A percentile compares a stretch with the other conserved stretches of the same genome.
Evolutionary conservation across 1,284 basidiomycete species (phyloP).

Genomic region (Polyporus tsugae): DNA sequence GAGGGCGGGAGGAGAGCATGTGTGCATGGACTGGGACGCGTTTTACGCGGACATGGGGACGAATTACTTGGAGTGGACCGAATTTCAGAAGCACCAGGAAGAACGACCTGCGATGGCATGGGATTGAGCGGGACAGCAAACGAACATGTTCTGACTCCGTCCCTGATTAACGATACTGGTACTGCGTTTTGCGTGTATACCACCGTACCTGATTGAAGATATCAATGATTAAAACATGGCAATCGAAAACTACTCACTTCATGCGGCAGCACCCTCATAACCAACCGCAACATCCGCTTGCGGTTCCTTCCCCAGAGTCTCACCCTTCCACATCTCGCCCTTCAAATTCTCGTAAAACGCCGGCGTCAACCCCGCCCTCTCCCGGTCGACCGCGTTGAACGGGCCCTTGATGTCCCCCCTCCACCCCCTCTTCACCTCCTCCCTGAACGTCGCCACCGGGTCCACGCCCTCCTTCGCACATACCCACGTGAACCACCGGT

Average conservation of each 20-base stretch:
- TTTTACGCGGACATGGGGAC: slow-evolving; percentile 32
- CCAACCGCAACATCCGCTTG: slow-evolving; percentile 20
- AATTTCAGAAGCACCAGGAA: slow-evolving; percentile 14
- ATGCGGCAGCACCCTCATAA: slow-evolving; percentile 19
- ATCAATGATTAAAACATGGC: neutral
- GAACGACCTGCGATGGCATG: neutral
- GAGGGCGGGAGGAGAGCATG: slow-evolving; percentile 27
- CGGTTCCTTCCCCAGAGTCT: slow-evolving; percentile 12
- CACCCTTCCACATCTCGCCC: slow-evolving; percentile 55
- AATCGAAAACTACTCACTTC: neutral
- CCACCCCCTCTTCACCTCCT: slow-evolving; percentile 80
- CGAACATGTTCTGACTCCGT: neutral
- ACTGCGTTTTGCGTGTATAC: neutral
- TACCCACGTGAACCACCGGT: slow-evolving; percentile 86
- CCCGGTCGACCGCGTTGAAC: slow-evolving; percentile 82
- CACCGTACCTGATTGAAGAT: neutral
- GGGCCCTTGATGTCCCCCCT: slow-evolving; percentile 85
- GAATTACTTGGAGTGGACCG: slow-evolving; percentile 27
- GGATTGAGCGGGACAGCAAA: neutral
- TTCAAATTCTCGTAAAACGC: slow-evolving; percentile 78
- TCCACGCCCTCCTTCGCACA: slow-evolving; percentile 73
- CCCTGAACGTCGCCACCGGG: slow-evolving; percentile 77
- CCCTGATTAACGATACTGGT: neutral
- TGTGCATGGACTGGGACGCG: slow-evolving; percentile 32
- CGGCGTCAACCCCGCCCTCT: slow-evolving; percentile 76